Percentiles rank a stretch among this genome's conserved stretches.
phyloP scores from a whole-genome alignment of 176 grass and related monocot genomes.

The Juncus inflexus region DNA sequence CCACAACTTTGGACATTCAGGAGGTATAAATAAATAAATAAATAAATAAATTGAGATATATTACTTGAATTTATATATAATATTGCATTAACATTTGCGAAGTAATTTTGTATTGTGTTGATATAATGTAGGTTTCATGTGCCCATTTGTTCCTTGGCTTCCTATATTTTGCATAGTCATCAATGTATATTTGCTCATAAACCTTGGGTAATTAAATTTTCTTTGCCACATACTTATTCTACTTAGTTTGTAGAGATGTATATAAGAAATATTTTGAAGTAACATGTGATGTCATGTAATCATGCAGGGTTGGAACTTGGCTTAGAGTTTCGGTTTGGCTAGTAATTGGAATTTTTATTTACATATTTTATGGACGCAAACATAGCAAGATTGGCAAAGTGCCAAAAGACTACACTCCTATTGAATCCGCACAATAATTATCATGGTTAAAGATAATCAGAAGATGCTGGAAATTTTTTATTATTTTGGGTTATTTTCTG shows the following conservation, averaged over 20 bases:
- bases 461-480: too few species aligned
- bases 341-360: conserved; percentile 50
- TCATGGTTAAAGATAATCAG: too few species aligned
- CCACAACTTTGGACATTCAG: conserved; percentile 31
- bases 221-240: neutral
- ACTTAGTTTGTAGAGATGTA: neutral
- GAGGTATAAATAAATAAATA: conserved; percentile 34
- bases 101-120: conserved; percentile 1
- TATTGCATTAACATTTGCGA: conserved; percentile 14
- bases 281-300: conserved; percentile 15
- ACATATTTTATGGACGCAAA: conserved; percentile 59
- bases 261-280: neutral
- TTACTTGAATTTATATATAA: neutral
- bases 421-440: conserved; percentile 16
- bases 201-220: conserved; percentile 35
- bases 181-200: conserved; percentile 73
- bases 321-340: conserved; percentile 70
- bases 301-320: conserved; percentile 58
- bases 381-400: conserved; percentile 37
- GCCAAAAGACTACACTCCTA: conserved; percentile 7
- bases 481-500: too few species aligned
- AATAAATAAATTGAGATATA: neutral
- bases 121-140: conserved; percentile 50
- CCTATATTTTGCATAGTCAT: conserved; percentile 67
- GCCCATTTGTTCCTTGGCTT: conserved; percentile 72